A percentile compares a stretch with the other conserved stretches of the same genome.
Conservation (phyloP, 2,329 filamentous ascomycete genomes). For the Colletotrichum godetiae region DNA sequence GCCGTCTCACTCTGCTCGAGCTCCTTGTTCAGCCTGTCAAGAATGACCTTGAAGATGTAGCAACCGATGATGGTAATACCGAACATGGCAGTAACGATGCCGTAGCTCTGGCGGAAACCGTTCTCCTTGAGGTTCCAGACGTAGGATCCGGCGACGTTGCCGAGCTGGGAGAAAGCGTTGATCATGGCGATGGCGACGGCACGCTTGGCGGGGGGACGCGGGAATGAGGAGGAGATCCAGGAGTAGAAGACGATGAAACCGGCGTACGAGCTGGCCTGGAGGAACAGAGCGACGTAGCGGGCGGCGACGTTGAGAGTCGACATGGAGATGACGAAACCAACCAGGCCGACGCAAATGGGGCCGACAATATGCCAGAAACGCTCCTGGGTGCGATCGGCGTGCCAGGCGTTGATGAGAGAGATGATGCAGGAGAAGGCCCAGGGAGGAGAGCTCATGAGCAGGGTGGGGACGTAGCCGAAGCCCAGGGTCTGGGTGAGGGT, state of each 20-base stretch:
- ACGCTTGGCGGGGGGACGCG: slow-evolving; percentile 69
- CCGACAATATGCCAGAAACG: slow-evolving; percentile 69
- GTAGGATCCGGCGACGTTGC: slow-evolving; percentile 71
- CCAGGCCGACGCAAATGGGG: slow-evolving; percentile 63
- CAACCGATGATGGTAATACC: slow-evolving; percentile 67
- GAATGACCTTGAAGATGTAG: slow-evolving; percentile 58
- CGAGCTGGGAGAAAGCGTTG: slow-evolving; percentile 68
- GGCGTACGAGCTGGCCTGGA: slow-evolving; percentile 67
- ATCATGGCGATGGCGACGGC: slow-evolving; percentile 71
- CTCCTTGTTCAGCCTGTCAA: slow-evolving; percentile 59
- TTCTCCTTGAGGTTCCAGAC: slow-evolving; percentile 70
- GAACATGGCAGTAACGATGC: slow-evolving; percentile 74
- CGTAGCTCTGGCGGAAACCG: slow-evolving; percentile 73
- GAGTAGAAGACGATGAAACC: slow-evolving; percentile 67
- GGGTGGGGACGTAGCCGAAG: slow-evolving; percentile 62
- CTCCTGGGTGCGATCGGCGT: slow-evolving; percentile 66
- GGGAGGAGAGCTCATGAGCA: slow-evolving; percentile 67
- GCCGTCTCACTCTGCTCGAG: slow-evolving; percentile 56
- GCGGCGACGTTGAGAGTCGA: slow-evolving; percentile 65
- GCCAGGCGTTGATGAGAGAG: slow-evolving; percentile 66
- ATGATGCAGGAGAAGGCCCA: slow-evolving; percentile 70
- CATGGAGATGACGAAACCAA: slow-evolving; percentile 71
- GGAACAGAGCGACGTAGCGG: slow-evolving; percentile 70
- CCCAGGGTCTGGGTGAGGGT: slow-evolving; percentile 64
- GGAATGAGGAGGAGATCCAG: slow-evolving; percentile 68